Evolutionary conservation across 257 asterid species (phyloP), one percentile per base, ranked within the genome.

Genomic region (Ilex asprella): DNA sequence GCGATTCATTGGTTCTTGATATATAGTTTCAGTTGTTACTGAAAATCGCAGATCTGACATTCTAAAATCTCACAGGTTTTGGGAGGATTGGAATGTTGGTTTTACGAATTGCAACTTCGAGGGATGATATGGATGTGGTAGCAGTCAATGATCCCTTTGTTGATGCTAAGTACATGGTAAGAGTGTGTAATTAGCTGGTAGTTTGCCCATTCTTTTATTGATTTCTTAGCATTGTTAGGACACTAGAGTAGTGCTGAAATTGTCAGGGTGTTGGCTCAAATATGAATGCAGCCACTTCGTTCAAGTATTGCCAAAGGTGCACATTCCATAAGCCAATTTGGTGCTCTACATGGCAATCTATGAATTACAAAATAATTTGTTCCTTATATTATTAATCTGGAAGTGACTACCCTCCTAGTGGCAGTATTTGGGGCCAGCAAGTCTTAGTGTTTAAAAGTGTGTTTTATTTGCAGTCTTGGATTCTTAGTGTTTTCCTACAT

Each of bases 111-210:
- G 97, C 99, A 63, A 84, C 92, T 70, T 79, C 75, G 69, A 87
- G 99, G 76, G 89, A 87, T 78, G 97, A 93, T 75, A 87, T 93
- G 31, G 97, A 93, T 5, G 99, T 93, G 72, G 95, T 93, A 59
- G 97, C 99, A 30, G 96, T 93, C 21, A 93, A 93, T 60, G 99
- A 93, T 79, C 99, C 99, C 61, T 93, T 93, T 64, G 78, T 93
- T 65, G 97, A 89, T 70, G 95, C 95, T 32, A 84, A 81, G 67
- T 93, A 93, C 88, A 93, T 93, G 99, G 99, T 93, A 55, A 79
- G 91, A 62, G 41, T 75, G 47, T 62, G 49, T 50, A 30, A 2
- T 46, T 10, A 46, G 13, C 13, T 46, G 41, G 5, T 35, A 8
- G 7, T 3, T 46, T 63, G 58, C 29, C 59, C 31, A 21, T 32